A percentile compares a stretch with the other conserved stretches of the same genome.
These are phyloP conservation scores for Suillus spraguei DNA, from an alignment of 768 basidiomycete genomes.

Conservation along the genomic window DNA sequence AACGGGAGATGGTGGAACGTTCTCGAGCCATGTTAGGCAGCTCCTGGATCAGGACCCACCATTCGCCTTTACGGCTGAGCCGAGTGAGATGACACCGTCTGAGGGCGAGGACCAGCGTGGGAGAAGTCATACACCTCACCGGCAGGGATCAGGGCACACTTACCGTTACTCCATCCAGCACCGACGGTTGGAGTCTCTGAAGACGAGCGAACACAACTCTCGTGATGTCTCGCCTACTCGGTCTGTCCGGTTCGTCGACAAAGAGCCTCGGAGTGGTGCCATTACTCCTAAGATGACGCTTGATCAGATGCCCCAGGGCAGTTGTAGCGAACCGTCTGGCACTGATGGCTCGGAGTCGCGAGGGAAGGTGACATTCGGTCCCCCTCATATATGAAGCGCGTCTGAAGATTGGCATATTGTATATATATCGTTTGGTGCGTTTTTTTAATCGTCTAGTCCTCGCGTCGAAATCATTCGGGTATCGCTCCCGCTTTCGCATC, in stretches of 20 bases:
- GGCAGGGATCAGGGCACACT: slow-evolving; percentile 18
- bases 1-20: slow-evolving; percentile 17
- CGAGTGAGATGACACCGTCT: not conserved
- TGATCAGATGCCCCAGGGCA: slow-evolving; percentile 25
- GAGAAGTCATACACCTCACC: slow-evolving; percentile 20
- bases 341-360: slow-evolving; percentile 19
- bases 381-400: slow-evolving; percentile 13
- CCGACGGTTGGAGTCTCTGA: slow-evolving; percentile 34
- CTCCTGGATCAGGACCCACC: slow-evolving; percentile 1
- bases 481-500: slow-evolving; percentile 2
- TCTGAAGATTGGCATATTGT: not conserved
- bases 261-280: slow-evolving; percentile 24
- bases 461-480: not conserved
- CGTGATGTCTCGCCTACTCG: slow-evolving; percentile 48
- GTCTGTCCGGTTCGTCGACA: slow-evolving; percentile 51
- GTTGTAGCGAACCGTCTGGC: slow-evolving; percentile 14
- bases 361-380: slow-evolving; percentile 25
- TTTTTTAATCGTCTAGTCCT: not conserved
- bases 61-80: not conserved
- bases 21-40: slow-evolving; percentile 10
- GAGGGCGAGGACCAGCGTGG: slow-evolving; percentile 25
- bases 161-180: slow-evolving; percentile 28
- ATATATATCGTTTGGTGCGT: not conserved
- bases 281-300: slow-evolving; percentile 23
- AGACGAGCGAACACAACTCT: slow-evolving; percentile 16